phyloP scores from a whole-genome alignment of 352 stramenopile species.

The Phytopythium delawarense region DNA sequence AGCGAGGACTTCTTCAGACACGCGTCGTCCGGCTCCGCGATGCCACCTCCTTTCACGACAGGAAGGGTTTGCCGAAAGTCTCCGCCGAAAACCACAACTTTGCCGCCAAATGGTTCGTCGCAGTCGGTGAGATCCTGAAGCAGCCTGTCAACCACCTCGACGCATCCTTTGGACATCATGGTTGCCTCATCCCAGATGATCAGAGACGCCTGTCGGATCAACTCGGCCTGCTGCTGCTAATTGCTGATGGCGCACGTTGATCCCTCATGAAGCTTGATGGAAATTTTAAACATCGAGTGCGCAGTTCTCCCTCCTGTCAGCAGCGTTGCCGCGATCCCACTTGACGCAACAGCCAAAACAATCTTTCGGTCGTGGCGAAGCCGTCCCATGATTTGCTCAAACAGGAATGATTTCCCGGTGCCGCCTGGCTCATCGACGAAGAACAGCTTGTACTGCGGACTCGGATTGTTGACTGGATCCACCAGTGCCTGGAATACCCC shows the following conservation, averaged over 20 bases:
- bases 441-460: constrained; percentile 14
- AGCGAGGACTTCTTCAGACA: constrained; percentile 11
- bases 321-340: constrained; percentile 24
- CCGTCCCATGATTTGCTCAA: constrained; percentile 19
- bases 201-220: constrained; percentile 9
- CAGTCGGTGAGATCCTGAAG: constrained; percentile 12
- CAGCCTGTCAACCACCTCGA: constrained; percentile 22
- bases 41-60: constrained; percentile 6
- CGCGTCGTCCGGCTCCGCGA: constrained; percentile 10
- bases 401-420: constrained; percentile 27
- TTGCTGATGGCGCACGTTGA: constrained; percentile 20
- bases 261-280: constrained; percentile 10
- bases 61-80: constrained; percentile 25
- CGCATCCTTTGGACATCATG: constrained; percentile 9
- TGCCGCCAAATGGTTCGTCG: constrained; percentile 20
- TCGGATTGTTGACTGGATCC: background rate
- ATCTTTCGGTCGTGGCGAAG: constrained; percentile 16
- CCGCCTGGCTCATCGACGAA: constrained; percentile 28
- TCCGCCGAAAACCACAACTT: constrained; percentile 14
- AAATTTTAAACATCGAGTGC: constrained; percentile 29
- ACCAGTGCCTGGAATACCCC: constrained; percentile 14
- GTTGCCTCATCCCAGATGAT: constrained; percentile 12
- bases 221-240: constrained; percentile 7
- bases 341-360: constrained; percentile 21
- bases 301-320: constrained; percentile 24